Base-by-base conservation (phyloP, 2,329 filamentous ascomycete species). In the Alternaria burnsii region DNA sequence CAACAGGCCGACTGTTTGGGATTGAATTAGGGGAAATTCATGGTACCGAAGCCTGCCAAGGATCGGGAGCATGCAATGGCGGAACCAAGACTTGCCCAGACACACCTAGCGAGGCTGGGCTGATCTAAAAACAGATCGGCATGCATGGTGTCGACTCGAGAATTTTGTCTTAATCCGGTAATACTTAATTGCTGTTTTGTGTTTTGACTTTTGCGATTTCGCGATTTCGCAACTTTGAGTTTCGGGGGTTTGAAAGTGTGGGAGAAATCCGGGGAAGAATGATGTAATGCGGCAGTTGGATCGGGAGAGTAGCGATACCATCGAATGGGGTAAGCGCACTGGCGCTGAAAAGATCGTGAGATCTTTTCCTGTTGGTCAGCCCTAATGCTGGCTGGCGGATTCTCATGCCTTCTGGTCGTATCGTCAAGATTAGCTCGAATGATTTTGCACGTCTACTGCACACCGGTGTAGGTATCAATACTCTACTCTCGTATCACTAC, bases 81-180 rank as follows among this genome's bases (percentile, higher is more conserved):
- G 47, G 55, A 46, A 52, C 47, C 47, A 58, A 58, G 50, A 24
- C 41, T 34, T 47, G 55, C 55, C 55, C 42, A 54, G 55, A 14
- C 42, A 10, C 28, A 12, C 6, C 41, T 47, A 40, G 55, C 32
- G 41, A 53, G 14, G 20, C 48, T 41, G 41, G 55, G 32, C 48
- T 10, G 40, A 6, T 32, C 55, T 54, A 53, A 20, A 58, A 58
- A 58, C 52, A 58, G 46, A 38, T 34, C 38, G 52, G 38, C 30
- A 20, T 18, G 34, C 53, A 52, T 36, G 48, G 7, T 11, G 5
- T n/a, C 34, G 55, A 47, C 14, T 58, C 41, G 50, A 26, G 7
- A 32, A 30, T 41, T 40, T 26, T n/a, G 12, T 26, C 18, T 30
- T 14, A 2, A 36, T 36, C 20, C 46, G 46, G 46, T 32, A 50